A percentile compares a stretch with the other conserved stretches of the same genome.
These are phyloP conservation scores for Umbilicaria muhlenbergii DNA, from an alignment of 495 filamentous ascomycete species.

Conservation along the genomic window DNA sequence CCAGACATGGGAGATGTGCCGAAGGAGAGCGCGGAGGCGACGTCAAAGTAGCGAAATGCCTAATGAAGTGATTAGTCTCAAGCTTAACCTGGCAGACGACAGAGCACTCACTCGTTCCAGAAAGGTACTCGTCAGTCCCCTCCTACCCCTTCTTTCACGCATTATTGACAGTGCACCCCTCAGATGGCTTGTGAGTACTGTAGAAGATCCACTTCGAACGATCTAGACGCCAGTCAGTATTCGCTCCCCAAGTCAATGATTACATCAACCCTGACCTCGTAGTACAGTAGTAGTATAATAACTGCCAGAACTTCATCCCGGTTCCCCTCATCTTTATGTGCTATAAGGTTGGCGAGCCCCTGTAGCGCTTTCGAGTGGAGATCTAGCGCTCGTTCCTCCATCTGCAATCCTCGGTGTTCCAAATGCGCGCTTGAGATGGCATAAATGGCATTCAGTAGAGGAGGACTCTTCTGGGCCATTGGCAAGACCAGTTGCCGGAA, in stretches of 20 bases:
- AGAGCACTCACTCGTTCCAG: constrained; percentile 34
- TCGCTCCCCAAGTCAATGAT: not conserved
- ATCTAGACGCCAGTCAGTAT: constrained; percentile 23
- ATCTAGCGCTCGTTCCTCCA: constrained; percentile 37
- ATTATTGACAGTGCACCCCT: constrained; percentile 45
- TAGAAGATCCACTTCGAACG: constrained; percentile 39
- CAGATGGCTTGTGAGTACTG: constrained; percentile 41
- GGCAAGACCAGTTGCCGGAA: constrained; percentile 46
- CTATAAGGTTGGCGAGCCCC: constrained; percentile 38
- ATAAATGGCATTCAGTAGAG: constrained; percentile 42
- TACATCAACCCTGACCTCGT: constrained; percentile 31
- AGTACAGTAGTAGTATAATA: constrained; percentile 48
- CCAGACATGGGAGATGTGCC: constrained; percentile 39
- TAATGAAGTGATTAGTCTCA: constrained; percentile 6
- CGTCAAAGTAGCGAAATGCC: constrained; percentile 51
- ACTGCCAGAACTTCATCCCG: constrained; percentile 42
- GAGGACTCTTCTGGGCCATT: constrained; percentile 33
- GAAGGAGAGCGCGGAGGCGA: constrained; percentile 46
- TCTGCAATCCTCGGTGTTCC: constrained; percentile 39
- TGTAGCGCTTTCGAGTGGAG: constrained; percentile 44
- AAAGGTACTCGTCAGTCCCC: constrained; percentile 35
- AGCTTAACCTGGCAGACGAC: too few relatives aligned
- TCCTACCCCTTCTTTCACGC: constrained; percentile 27
- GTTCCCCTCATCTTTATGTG: constrained; percentile 31
- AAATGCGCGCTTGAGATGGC: constrained; percentile 42